phyloP scores from a whole-genome alignment of 164 flowering plant genomes.

The Dillenia suffruticosa region DNA sequence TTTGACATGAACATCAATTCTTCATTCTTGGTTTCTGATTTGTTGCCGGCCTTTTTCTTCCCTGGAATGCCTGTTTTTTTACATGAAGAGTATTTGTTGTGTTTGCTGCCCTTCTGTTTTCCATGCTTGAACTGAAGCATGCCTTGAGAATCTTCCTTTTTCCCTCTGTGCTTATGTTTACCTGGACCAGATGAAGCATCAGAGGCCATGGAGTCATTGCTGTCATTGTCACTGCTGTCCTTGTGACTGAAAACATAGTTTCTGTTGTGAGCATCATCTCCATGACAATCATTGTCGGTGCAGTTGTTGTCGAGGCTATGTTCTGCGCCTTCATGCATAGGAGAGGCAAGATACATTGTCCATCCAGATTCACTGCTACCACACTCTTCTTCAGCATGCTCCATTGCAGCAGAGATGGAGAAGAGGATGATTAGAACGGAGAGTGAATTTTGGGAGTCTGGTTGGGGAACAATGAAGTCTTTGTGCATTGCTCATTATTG shows the following conservation, averaged over 20 bases:
- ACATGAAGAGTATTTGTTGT: constrained; percentile 10
- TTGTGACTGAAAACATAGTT: neutral
- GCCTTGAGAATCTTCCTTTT: constrained; percentile 7
- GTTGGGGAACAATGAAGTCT: too few relatives aligned
- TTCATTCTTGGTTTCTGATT: constrained; percentile 11
- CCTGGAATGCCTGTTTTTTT: constrained; percentile 21
- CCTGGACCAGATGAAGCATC: constrained; percentile 82
- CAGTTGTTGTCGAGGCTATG: constrained; percentile 17
- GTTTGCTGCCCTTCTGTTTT: constrained; percentile 3
- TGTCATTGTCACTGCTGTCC: constrained; percentile 26
- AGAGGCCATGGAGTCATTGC: constrained; percentile 86
- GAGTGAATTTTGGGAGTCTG: too few relatives aligned
- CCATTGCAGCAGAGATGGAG: too few relatives aligned
- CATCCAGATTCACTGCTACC: constrained; percentile 89
- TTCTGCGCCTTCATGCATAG: constrained; percentile 34
- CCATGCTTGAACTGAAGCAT: constrained; percentile 6
- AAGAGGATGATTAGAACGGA: too few relatives aligned
- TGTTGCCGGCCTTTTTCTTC: constrained; percentile 22
- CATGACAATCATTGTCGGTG: constrained; percentile 10
- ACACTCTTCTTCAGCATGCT: constrained; percentile 27
- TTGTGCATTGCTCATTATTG: too few relatives aligned
- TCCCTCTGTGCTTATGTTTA: constrained; percentile 15
- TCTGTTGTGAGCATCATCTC: neutral
- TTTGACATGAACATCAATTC: constrained; percentile 8
- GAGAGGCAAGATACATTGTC: constrained; percentile 70